These are phyloP conservation scores for Goffeauzyma gilvescens DNA, from an alignment of 768 basidiomycete genomes.

Conservation along the genomic window DNA sequence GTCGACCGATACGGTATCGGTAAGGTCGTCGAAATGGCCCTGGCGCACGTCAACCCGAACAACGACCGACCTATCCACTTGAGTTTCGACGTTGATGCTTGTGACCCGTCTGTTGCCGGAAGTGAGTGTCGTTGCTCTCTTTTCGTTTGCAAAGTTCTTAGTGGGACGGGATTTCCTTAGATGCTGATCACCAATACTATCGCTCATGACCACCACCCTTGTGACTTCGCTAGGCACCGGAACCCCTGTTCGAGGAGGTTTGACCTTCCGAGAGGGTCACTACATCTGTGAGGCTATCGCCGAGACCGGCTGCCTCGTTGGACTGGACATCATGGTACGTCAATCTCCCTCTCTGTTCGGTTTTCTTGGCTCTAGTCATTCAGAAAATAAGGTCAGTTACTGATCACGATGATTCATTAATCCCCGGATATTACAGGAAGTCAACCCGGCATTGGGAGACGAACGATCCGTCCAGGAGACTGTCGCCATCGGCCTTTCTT, in stretches of 20 bases:
- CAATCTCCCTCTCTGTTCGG: background rate
- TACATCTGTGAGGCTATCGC: constrained; percentile 84
- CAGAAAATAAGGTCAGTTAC: no score
- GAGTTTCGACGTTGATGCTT: constrained; percentile 87
- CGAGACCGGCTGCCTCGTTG: constrained; percentile 82
- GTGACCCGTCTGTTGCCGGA: constrained; percentile 89
- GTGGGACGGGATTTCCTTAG: no score
- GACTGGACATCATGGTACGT: constrained; percentile 77
- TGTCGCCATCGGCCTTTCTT: constrained; percentile 40
- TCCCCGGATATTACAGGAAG: constrained; percentile 43
- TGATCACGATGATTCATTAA: background rate
- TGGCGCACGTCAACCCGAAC: constrained; percentile 77
- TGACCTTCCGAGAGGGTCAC: constrained; percentile 96
- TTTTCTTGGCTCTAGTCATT: background rate
- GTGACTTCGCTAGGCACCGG: constrained; percentile 24
- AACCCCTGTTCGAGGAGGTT: constrained; percentile 65
- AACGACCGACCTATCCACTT: constrained; percentile 75
- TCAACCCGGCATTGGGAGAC: constrained; percentile 82
- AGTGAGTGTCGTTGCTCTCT: constrained; percentile 39
- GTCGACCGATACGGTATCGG: constrained; percentile 72
- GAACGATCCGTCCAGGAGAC: constrained; percentile 60
- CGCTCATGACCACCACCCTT: background rate
- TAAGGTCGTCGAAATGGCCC: constrained; percentile 84
- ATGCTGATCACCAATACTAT: no score
- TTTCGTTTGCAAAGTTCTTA: no score